Evolutionary conservation across 768 basidiomycete species (phyloP), one percentile per base, ranked within the genome.

Genomic region (Termitomyces sp.): DNA sequence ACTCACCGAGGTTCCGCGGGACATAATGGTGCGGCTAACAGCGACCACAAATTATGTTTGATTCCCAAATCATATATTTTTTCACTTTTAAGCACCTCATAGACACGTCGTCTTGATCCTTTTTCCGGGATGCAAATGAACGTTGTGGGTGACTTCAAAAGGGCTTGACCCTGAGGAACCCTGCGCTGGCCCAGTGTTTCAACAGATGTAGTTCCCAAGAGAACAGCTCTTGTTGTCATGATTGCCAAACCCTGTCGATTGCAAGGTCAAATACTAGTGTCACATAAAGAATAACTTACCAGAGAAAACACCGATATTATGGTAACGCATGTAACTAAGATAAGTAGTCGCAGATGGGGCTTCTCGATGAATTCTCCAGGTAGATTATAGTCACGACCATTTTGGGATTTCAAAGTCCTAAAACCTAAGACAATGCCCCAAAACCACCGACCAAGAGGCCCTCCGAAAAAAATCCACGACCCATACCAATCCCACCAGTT

Each of bases 401-500:
- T 31, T 41, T 62, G 59, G 13, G 60, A 49, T 41, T 66, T 65
- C 15, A 76, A 52, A 15, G 74, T 64, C 13, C 65, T 57, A 60
- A 74, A 74, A 1, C 78, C 78, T 2, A 78, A 61, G 4, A 65
- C 63, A 30, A 68, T 68, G 33, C 78, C 78, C 53, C 75, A 68
- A 22, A 76, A 60, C 70, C 73, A 78, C 37, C 78, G 69, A 0
- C 78, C 78, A 18, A 73, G 58, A 30, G 78, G 78, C 18, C 78
- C 78, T 37, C 74, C 75, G 42, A 75, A 68, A 54, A 78, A 65
- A 15, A 78, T 69, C 78, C 78, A 80, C 5, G 78, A 79, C 4
- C 75, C 75, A 37, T 66, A 68, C 74, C 75, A 75, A 36, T 74
- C 61, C 78, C 78, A 80, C 78, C 78, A 80, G 3, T 70, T 57